These are phyloP conservation scores for Orbilia javanica DNA, from an alignment of 2,329 filamentous ascomycete species.

Conservation along the genomic window DNA sequence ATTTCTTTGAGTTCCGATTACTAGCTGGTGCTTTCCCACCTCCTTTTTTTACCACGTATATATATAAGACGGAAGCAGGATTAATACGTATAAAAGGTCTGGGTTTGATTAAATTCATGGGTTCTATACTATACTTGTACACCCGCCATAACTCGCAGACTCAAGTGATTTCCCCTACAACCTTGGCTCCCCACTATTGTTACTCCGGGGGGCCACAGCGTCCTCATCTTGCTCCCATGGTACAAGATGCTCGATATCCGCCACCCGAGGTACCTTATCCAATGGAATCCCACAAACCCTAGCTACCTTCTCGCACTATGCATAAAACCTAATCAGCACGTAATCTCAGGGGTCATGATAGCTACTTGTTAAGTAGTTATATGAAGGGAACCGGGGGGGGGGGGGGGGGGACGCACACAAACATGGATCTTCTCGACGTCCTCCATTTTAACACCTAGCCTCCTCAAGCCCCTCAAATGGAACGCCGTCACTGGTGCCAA, in stretches of 20 bases:
- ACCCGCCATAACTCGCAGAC: neutral
- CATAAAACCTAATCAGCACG: neutral
- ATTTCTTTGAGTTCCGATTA: neutral
- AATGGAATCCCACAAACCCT: constrained; percentile 60
- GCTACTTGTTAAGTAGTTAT: neutral
- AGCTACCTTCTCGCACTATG: constrained; percentile 59
- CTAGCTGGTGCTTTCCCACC: neutral
- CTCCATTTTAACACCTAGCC: constrained; percentile 68
- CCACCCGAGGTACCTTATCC: constrained; percentile 62
- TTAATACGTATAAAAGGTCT: neutral
- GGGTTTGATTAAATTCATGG: neutral
- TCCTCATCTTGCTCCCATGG: constrained; percentile 34
- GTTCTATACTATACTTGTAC: neutral
- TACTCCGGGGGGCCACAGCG: neutral
- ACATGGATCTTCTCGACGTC: constrained; percentile 65
- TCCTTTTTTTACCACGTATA: neutral
- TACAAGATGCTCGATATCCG: constrained; percentile 63
- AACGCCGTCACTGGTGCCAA: constrained; percentile 69
- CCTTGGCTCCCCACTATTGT: neutral
- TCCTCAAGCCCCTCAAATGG: constrained; percentile 70
- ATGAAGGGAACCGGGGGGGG: neutral
- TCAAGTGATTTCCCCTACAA: neutral
- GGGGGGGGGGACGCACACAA: constrained; percentile 40
- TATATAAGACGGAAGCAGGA: neutral
- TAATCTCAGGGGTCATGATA: too few relatives aligned